Base-by-base conservation (phyloP, 177 flowering plant species). In the Telopea speciosissima region DNA sequence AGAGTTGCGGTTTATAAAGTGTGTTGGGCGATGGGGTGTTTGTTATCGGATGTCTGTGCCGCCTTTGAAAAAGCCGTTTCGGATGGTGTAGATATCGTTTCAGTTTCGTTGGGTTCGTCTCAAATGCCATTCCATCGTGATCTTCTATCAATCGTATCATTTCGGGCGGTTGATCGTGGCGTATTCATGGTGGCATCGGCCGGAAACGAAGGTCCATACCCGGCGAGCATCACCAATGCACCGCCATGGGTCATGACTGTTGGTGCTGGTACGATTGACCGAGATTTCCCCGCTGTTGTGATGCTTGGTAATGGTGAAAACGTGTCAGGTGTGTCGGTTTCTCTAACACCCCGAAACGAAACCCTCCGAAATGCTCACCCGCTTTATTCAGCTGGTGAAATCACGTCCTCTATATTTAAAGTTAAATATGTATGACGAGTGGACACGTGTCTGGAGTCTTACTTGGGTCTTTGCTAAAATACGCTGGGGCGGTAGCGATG, bases 1-100 rank as follows among this genome's bases (percentile, higher is more conserved):
- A 26, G 71, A 54, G 49, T 73, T 52, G 71, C 76, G 6, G 52
- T 52, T 25, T 73, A 73, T 24, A 73, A 68, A 63, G 71, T 62
- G 23, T 73, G 76, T 52, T 68, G 76, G 76, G 8, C 3, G 40
- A 0, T 2, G 1, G 62, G 25, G 3, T 72, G 74, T 24, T 1
- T 22, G 36, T 6, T 31, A 25, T 65, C 74, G 0, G 70, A 72
- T 58, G 22, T 72, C 0, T 22, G 40, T 23, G 65, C 68, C 3
- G 74, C 69, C 2, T 16, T 72, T 17, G 74, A 72, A 56, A 40
- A 56, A 31, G 74, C 74, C 23, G 66, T 72, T 33, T 22, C 40
- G 19, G 74, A 72, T 40, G 74, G 74, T 2, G 74, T 72, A 3
- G 56, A 72, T 40, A 7, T 72, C 36, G 16, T 72, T 1, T 72